phyloP scores from a whole-genome alignment of 441 rosid genomes.

The Lepidium campestre region DNA sequence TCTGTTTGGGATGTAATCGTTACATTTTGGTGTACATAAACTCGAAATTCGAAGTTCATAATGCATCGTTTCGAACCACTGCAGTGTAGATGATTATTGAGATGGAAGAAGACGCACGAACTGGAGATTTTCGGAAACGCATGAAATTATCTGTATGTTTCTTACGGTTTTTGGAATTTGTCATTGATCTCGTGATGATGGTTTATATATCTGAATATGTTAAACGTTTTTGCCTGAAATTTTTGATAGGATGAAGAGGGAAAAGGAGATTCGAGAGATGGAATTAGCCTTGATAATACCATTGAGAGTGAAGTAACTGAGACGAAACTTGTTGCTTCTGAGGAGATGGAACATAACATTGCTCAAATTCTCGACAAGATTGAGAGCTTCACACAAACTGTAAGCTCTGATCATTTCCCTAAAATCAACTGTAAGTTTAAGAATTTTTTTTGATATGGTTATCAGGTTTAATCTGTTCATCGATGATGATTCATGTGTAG shows the following conservation, averaged over 20 bases:
- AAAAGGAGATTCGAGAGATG: conserved; percentile 33
- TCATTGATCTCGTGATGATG: not conserved
- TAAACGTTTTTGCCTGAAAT: not conserved
- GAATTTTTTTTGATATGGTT: not conserved
- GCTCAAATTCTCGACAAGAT: conserved; percentile 57
- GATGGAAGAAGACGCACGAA: conserved; percentile 41
- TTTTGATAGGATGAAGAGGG: conserved; percentile 40
- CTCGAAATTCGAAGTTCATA: conserved; percentile 3
- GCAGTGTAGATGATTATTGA: conserved; percentile 5
- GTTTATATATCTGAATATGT: no score
- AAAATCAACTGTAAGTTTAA: not conserved
- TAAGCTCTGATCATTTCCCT: conserved; percentile 18
- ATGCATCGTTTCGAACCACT: not conserved
- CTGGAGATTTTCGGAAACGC: conserved; percentile 47
- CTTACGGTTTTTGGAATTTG: conserved; percentile 3
- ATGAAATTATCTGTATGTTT: conserved; percentile 41
- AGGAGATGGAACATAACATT: conserved; percentile 63
- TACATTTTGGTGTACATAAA: not conserved
- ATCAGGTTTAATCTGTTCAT: not conserved
- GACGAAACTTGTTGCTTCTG: conserved; percentile 46
- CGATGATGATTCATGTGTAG: conserved; percentile 26
- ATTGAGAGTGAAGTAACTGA: conserved; percentile 49
- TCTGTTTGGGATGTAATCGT: not conserved
- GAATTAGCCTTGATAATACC: conserved; percentile 25
- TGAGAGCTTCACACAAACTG: conserved; percentile 69